A percentile compares a stretch with the other conserved stretches of the same genome.
Conservation (phyloP, 2,329 filamentous ascomycete genomes). For the Verticillium nonalfalfae region DNA sequence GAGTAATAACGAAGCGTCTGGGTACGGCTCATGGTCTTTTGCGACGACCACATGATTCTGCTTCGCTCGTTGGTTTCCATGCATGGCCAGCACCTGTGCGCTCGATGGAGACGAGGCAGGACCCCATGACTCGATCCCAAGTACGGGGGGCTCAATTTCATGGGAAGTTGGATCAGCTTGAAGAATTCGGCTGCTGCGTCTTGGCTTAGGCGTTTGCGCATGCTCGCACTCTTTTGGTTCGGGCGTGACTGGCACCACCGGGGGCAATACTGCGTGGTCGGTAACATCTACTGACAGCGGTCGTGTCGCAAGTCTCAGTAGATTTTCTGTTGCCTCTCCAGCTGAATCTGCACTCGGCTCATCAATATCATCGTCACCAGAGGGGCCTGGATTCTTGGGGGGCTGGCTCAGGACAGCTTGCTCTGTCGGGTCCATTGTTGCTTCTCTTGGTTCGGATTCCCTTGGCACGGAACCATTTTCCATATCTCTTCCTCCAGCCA, state of each 20-base stretch:
- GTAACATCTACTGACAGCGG: too few species aligned
- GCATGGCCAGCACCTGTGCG: neutral
- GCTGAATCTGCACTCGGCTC: too few species aligned
- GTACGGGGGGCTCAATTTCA: neutral
- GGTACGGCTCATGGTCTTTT: neutral
- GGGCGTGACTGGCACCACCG: too few species aligned
- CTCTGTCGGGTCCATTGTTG: too few species aligned
- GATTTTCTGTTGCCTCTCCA: too few species aligned
- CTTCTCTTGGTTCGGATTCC: too few species aligned
- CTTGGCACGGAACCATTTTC: too few species aligned
- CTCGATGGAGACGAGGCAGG: neutral
- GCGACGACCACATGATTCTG: neutral
- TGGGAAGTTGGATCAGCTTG: neutral
- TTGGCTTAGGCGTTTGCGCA: neutral
- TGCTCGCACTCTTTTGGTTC: neutral
- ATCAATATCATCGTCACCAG: too few species aligned
- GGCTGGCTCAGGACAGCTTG: too few species aligned
- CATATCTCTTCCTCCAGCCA: neutral
- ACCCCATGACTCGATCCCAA: neutral
- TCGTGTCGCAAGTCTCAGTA: too few species aligned
- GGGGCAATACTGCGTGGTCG: too few species aligned
- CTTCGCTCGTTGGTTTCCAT: neutral
- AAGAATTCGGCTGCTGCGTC: neutral
- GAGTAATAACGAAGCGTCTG: neutral
- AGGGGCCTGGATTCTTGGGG: too few species aligned